Evolutionary conservation across 176 grass and related monocot genomes (phyloP).

Genomic region (Aegilops umbellulata): DNA sequence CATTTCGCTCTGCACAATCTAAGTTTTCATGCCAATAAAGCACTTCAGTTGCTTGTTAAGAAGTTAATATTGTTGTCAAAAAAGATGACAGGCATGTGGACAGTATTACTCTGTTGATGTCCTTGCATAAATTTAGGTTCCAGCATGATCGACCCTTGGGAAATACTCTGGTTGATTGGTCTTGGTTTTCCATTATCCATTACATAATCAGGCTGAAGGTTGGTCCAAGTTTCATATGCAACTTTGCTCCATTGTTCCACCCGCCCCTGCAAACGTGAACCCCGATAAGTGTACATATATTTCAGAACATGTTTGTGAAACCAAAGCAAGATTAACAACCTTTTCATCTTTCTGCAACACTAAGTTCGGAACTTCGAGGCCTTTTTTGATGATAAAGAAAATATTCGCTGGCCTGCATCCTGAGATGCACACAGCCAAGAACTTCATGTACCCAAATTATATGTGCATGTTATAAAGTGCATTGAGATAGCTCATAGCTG

Average conservation of each 20-base stretch:
- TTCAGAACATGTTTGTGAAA: not conserved
- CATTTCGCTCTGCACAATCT: not conserved
- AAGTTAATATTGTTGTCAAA: not conserved
- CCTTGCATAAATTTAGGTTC: conserved; percentile 5
- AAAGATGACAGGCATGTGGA: not conserved
- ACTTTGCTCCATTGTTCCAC: conserved; percentile 6
- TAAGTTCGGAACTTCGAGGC: not conserved
- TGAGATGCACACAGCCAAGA: not conserved
- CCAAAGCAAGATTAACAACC: not conserved
- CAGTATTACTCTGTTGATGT: conserved; percentile 23
- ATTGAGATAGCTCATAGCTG: not conserved
- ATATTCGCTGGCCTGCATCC: not conserved
- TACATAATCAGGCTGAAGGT: conserved; percentile 29
- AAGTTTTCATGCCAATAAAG: conserved; percentile 13
- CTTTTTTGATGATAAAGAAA: not conserved
- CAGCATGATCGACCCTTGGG: not conserved
- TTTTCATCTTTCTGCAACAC: not conserved
- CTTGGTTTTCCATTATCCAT: conserved; percentile 16
- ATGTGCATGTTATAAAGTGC: not conserved
- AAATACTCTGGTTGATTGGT: not conserved
- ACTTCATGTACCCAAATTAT: not conserved
- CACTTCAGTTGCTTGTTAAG: not conserved
- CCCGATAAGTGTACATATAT: not conserved
- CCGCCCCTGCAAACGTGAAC: not conserved
- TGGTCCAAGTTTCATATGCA: conserved; percentile 6